phyloP scores from a whole-genome alignment of 345 rosid species.

The Camelina sativa region DNA sequence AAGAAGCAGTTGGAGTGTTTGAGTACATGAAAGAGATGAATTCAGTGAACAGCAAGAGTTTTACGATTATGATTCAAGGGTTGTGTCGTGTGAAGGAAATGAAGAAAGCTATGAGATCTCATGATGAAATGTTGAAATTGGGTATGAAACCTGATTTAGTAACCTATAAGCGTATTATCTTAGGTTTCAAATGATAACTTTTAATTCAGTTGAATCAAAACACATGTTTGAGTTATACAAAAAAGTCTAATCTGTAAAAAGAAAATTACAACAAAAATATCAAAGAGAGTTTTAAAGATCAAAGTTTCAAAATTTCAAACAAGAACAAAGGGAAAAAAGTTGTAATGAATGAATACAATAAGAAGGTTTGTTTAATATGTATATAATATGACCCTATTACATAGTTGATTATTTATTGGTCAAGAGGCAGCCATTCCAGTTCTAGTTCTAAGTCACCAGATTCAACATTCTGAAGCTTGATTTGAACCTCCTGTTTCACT shows the following conservation, averaged over 20 bases:
- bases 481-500: conserved; percentile 72
- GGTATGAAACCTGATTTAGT: conserved; percentile 64
- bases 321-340: conserved; percentile 1
- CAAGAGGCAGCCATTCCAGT: conserved; percentile 81
- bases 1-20: conserved; percentile 57
- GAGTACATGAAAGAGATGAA: conserved; percentile 55
- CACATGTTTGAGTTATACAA: conserved; percentile 21
- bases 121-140: conserved; percentile 73
- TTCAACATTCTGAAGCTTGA: conserved; percentile 97
- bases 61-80: conserved; percentile 53
- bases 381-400: conserved; percentile 24
- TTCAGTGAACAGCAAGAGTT: conserved; percentile 52
- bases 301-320: conserved; percentile 30
- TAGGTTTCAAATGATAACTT: conserved; percentile 49
- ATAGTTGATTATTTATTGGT: conserved; percentile 50
- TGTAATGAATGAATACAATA: conserved; percentile 22
- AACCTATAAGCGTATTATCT: conserved; percentile 63
- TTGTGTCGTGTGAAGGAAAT: conserved; percentile 56
- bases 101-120: conserved; percentile 72
- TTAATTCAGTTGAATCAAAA: conserved; percentile 3
- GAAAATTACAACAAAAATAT: conserved; percentile 5
- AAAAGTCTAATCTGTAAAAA: conserved; percentile 2
- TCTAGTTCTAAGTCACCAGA: conserved; percentile 81
- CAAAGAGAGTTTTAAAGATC: conserved; percentile 31
- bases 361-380: conserved; percentile 9